Evolutionary conservation across 2,329 filamentous ascomycete species (phyloP).

Genomic region (Fusarium beomiforme): DNA sequence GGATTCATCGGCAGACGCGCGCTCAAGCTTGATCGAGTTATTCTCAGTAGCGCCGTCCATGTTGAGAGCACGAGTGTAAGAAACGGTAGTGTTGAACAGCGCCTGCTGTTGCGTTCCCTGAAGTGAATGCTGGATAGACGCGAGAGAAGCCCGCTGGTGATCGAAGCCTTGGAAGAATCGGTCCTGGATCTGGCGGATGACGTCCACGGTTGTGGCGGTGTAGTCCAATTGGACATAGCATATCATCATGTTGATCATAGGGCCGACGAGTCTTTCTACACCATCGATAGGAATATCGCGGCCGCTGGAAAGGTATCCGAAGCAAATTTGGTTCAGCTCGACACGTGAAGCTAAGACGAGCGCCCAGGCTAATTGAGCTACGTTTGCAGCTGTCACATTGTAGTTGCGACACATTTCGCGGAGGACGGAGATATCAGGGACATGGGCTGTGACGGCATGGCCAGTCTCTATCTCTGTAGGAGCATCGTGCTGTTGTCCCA

Average conservation of each 20-base stretch:
- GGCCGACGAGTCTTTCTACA: neutral
- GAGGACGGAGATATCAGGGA: neutral
- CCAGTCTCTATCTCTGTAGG: neutral
- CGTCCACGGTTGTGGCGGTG: neutral
- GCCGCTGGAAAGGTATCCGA: neutral
- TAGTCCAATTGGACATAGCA: neutral
- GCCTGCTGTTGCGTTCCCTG: neutral
- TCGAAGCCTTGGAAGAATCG: neutral
- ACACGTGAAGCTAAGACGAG: neutral
- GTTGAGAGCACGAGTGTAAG: neutral
- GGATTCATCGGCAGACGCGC: neutral
- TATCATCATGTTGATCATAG: conserved; percentile 1
- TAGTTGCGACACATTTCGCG: neutral
- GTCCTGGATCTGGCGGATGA: neutral
- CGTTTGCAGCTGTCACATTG: neutral
- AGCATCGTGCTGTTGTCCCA: neutral
- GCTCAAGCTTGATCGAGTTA: neutral
- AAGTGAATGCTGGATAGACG: neutral
- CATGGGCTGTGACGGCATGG: neutral
- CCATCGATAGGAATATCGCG: neutral
- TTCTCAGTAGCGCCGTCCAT: rapidly evolving
- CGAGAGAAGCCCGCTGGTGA: neutral
- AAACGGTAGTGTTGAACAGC: neutral
- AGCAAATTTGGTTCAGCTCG: neutral
- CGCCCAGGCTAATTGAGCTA: neutral